A percentile compares a stretch with the other conserved stretches of the same genome.
Evolutionary conservation across 257 asterid genomes (phyloP).

Genomic region (Phtheirospermum japonicum): DNA sequence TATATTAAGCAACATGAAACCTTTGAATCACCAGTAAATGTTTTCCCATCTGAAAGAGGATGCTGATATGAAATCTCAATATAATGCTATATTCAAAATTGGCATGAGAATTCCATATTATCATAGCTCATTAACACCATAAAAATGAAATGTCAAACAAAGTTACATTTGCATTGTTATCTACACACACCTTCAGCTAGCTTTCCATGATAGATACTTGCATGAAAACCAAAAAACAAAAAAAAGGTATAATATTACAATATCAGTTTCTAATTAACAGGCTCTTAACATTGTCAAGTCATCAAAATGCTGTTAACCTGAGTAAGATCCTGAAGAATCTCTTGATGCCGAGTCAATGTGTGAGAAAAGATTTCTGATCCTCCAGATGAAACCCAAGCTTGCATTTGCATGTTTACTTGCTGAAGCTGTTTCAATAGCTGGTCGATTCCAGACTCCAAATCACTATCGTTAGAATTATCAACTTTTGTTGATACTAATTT

Average conservation of each 20-base stretch:
- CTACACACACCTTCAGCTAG: slow-evolving; percentile 20
- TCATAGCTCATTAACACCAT: slow-evolving; percentile 11
- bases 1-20: slow-evolving; percentile 25
- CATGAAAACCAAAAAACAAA: background rate
- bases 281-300: slow-evolving; percentile 6
- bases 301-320: slow-evolving; percentile 50
- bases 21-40: slow-evolving; percentile 22
- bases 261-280: slow-evolving; percentile 12
- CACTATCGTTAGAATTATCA: slow-evolving; percentile 57
- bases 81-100: background rate
- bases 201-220: slow-evolving; percentile 17
- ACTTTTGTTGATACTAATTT: slow-evolving; percentile 65
- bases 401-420: slow-evolving; percentile 87
- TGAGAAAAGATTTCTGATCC: slow-evolving; percentile 96
- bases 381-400: slow-evolving; percentile 96
- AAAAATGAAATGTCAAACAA: slow-evolving; percentile 7
- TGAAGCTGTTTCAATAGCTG: slow-evolving; percentile 87
- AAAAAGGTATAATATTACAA: background rate
- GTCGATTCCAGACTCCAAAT: slow-evolving; percentile 71
- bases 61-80: background rate
- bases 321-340: slow-evolving; percentile 90
- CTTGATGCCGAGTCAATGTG: slow-evolving; percentile 94
- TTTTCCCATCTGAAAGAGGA: slow-evolving; percentile 19
- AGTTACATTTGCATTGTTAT: slow-evolving; percentile 15
- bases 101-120: slow-evolving; percentile 18